phyloP scores from a whole-genome alignment of 192 early-diverging fungal genomes.

The Piromyces finnis region DNA sequence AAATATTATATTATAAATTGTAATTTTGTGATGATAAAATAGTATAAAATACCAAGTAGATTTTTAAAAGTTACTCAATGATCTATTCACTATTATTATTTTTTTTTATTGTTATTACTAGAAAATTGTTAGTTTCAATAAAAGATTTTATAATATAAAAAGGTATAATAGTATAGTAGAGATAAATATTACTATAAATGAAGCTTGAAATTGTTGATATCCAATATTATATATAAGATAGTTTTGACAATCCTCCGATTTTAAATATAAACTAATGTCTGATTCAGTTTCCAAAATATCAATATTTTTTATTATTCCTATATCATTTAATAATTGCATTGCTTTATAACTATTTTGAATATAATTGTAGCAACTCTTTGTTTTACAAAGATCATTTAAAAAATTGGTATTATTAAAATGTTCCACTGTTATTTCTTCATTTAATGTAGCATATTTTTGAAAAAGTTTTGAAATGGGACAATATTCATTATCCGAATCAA shows the following conservation, averaged over 20 bases:
- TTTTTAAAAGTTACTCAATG: no score
- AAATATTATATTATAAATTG: no score
- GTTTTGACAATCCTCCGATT: not conserved
- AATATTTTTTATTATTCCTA: not conserved
- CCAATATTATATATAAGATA: not conserved
- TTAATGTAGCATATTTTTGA: not conserved
- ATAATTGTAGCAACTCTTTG: not conserved
- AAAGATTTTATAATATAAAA: no score
- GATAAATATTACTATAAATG: not conserved
- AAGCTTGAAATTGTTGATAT: not conserved
- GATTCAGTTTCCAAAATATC: not conserved
- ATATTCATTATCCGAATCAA: not conserved
- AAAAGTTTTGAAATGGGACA: not conserved
- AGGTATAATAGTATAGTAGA: no score
- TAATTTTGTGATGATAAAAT: no score
- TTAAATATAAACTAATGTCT: not conserved
- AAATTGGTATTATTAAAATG: not conserved
- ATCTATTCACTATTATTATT: no score
- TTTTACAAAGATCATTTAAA: not conserved
- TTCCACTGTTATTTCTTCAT: not conserved
- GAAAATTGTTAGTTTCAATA: no score
- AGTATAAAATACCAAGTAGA: no score
- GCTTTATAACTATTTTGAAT: not conserved
- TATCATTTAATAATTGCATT: not conserved
- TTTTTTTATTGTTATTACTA: no score